phyloP scores from a whole-genome alignment of 805 yeast species.

The Saturnispora gosingensis region DNA sequence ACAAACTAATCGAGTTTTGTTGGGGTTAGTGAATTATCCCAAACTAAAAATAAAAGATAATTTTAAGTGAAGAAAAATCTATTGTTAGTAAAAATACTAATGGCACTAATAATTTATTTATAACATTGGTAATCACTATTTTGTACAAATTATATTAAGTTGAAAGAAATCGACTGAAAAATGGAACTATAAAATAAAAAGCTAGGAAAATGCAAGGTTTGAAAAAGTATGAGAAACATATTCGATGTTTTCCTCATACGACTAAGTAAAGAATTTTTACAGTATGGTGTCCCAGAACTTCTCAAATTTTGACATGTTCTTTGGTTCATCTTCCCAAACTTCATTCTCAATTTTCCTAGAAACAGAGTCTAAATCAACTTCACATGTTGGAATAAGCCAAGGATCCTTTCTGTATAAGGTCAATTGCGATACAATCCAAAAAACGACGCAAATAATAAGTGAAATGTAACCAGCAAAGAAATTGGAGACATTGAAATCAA shows the following conservation, averaged over 20 bases:
- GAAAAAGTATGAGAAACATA: background rate
- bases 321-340: slow-evolving; percentile 41
- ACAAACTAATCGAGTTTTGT: slow-evolving; percentile 64
- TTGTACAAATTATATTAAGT: background rate
- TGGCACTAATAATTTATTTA: background rate
- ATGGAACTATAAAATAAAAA: background rate
- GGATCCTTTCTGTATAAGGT: slow-evolving; percentile 43
- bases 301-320: slow-evolving; percentile 2
- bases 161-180: background rate
- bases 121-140: background rate
- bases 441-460: slow-evolving; percentile 44
- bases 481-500: slow-evolving; percentile 38
- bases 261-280: background rate
- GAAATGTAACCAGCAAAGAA: slow-evolving; percentile 71
- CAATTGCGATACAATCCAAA: slow-evolving; percentile 41
- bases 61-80: too few species aligned
- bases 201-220: background rate
- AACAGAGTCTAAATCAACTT: slow-evolving; percentile 37
- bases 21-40: slow-evolving; percentile 37
- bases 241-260: background rate
- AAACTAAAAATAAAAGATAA: background rate
- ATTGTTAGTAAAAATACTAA: too few species aligned
- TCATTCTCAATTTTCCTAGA: slow-evolving; percentile 28
- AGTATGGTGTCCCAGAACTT: slow-evolving; percentile 7
- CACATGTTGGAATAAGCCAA: slow-evolving; percentile 38